Conservation (phyloP, 2,329 filamentous ascomycete species). For the Cladobotryum protrusum region DNA sequence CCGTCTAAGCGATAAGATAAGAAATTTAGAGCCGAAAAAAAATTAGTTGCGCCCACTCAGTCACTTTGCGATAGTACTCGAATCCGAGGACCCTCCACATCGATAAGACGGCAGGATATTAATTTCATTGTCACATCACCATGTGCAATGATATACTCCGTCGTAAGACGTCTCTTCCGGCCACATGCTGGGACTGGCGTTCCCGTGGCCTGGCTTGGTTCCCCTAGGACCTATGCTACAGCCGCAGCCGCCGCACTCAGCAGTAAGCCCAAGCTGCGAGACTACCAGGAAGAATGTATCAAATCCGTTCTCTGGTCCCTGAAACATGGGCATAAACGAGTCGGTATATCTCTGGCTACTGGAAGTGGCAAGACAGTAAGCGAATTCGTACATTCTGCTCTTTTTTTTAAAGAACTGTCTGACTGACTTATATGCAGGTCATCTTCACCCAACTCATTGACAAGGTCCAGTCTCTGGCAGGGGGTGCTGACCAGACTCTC, state of each 20-base stretch:
- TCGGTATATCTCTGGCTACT: slow-evolving; percentile 82
- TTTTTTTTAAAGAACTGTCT: background rate
- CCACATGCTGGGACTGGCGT: slow-evolving; percentile 12
- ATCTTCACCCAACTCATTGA: slow-evolving; percentile 95
- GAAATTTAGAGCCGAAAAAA: too few species aligned
- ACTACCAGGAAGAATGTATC: slow-evolving; percentile 91
- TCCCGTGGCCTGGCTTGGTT: slow-evolving; percentile 3
- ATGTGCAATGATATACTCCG: slow-evolving; percentile 33
- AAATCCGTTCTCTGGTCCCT: slow-evolving; percentile 68
- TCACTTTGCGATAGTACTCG: too few species aligned
- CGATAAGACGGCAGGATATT: too few species aligned
- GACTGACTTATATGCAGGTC: slow-evolving; percentile 46
- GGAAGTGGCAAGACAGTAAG: slow-evolving; percentile 79
- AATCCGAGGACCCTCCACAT: too few species aligned
- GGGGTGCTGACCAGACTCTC: slow-evolving; percentile 63
- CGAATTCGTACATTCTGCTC: background rate
- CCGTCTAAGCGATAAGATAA: too few species aligned
- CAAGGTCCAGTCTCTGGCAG: slow-evolving; percentile 52
- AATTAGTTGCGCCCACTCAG: too few species aligned
- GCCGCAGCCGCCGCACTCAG: slow-evolving; percentile 8
- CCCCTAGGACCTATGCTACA: slow-evolving; percentile 17
- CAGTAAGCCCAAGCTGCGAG: slow-evolving; percentile 55
- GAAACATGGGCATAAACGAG: slow-evolving; percentile 63
- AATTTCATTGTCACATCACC: slow-evolving; percentile 14
- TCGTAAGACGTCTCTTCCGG: slow-evolving; percentile 23